Conservation (phyloP, 2,329 filamentous ascomycete species). For the Xylariomycetidae sp. region DNA sequence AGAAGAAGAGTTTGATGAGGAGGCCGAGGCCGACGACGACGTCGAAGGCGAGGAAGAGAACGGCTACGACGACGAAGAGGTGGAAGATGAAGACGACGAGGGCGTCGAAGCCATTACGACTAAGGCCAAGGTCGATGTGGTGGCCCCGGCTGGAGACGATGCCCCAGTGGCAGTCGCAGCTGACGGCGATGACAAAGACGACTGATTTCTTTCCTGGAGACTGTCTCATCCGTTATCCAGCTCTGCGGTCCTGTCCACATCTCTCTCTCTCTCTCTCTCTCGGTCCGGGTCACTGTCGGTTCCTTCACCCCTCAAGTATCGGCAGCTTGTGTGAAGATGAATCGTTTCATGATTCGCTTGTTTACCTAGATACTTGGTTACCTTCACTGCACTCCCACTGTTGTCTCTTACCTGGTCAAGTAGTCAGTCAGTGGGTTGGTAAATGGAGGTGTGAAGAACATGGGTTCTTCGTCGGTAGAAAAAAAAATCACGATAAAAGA, state of each 20-base stretch:
- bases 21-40: constrained; percentile 18
- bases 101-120: constrained; percentile 18
- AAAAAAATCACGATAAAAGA: too few relatives aligned
- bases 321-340: too few relatives aligned
- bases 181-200: constrained; percentile 22
- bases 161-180: constrained; percentile 11
- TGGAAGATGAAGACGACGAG: constrained; percentile 12
- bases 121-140: constrained; percentile 24
- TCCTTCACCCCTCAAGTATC: too few relatives aligned
- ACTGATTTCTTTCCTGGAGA: constrained; percentile 14
- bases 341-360: too few relatives aligned
- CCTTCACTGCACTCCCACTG: too few relatives aligned
- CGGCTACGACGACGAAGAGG: constrained; percentile 18
- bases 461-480: too few relatives aligned
- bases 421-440: too few relatives aligned
- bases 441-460: too few relatives aligned
- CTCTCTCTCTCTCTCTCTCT: background rate
- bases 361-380: too few relatives aligned
- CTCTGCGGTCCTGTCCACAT: background rate
- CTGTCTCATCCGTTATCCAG: background rate
- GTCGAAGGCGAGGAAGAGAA: constrained; percentile 12
- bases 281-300: background rate
- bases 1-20: constrained; percentile 23
- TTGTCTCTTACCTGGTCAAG: too few relatives aligned
- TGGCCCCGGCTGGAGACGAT: constrained; percentile 15